These are phyloP conservation scores for Gynandropsis gynandra DNA, from an alignment of 345 rosid genomes.

Conservation along the genomic window DNA sequence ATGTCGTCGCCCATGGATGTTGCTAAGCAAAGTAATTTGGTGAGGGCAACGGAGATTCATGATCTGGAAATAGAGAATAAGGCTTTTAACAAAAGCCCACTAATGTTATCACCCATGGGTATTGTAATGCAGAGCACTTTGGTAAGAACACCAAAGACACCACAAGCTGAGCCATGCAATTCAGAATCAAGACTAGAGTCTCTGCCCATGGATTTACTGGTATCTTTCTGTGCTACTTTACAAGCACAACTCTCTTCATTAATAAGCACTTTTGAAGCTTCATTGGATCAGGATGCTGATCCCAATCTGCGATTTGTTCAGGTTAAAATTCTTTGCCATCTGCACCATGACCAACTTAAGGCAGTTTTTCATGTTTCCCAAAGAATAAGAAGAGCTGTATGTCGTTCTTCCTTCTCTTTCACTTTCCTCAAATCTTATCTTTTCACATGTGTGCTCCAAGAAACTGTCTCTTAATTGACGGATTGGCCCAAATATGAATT, in stretches of 20 bases:
- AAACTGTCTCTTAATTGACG: not conserved
- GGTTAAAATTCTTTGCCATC: slow-evolving; percentile 84
- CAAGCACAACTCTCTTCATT: not conserved
- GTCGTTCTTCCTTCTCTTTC: slow-evolving; percentile 23
- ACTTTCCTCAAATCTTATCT: too few relatives aligned
- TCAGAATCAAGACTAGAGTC: slow-evolving; percentile 73
- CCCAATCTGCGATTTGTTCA: slow-evolving; percentile 24
- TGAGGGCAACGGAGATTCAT: slow-evolving; percentile 32
- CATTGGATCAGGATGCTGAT: slow-evolving; percentile 15
- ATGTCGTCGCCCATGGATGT: slow-evolving; percentile 52
- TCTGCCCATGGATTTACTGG: slow-evolving; percentile 89
- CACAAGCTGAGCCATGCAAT: slow-evolving; percentile 38
- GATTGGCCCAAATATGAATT: not conserved
- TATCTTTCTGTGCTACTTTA: slow-evolving; percentile 12
- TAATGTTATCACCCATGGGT: slow-evolving; percentile 36
- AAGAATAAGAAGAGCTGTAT: slow-evolving; percentile 74
- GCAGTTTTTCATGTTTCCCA: slow-evolving; percentile 85
- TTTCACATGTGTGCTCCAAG: not conserved
- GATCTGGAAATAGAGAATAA: slow-evolving; percentile 31
- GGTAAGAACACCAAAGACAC: slow-evolving; percentile 70
- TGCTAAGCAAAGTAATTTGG: slow-evolving; percentile 34
- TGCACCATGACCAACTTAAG: slow-evolving; percentile 90
- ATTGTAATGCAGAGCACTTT: slow-evolving; percentile 5
- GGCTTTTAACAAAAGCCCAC: slow-evolving; percentile 38
- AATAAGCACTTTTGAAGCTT: not conserved